Evolutionary conservation across 345 rosid species (phyloP).

Genomic region (Theobroma cacao): DNA sequence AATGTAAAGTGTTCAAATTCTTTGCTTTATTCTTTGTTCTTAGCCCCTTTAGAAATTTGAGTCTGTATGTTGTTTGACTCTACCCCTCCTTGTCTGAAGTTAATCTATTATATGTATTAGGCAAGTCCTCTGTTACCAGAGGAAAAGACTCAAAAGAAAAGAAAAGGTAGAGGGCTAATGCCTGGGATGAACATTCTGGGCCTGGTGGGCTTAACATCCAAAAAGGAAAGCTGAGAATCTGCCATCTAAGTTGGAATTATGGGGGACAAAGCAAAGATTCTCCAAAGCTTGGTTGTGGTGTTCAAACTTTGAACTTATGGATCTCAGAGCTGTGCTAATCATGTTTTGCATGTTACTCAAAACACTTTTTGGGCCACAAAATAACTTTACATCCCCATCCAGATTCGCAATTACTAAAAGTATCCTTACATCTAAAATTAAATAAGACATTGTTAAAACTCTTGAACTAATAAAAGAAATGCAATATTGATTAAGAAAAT

Average conservation of each 20-base stretch:
- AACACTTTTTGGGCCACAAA: neutral
- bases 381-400: no score
- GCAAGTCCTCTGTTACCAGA: constrained; percentile 5
- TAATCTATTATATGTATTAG: neutral
- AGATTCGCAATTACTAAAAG: no score
- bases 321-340: neutral
- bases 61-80: neutral
- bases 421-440: no score
- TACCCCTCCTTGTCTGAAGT: constrained; percentile 11
- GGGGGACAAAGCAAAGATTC: constrained; percentile 18
- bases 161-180: constrained; percentile 4
- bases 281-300: constrained; percentile 8
- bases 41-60: neutral
- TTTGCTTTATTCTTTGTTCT: constrained; percentile 14
- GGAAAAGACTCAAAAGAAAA: neutral
- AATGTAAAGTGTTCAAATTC: neutral
- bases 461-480: no score
- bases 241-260: constrained; percentile 24
- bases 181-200: constrained; percentile 20
- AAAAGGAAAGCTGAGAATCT: constrained; percentile 30
- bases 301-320: neutral
- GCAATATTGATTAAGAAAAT: no score
- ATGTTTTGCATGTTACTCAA: neutral
- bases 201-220: constrained; percentile 13
- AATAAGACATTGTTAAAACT: no score